These are phyloP conservation scores for Evernia prunastri DNA, from an alignment of 495 filamentous ascomycete species.

Conservation along the genomic window DNA sequence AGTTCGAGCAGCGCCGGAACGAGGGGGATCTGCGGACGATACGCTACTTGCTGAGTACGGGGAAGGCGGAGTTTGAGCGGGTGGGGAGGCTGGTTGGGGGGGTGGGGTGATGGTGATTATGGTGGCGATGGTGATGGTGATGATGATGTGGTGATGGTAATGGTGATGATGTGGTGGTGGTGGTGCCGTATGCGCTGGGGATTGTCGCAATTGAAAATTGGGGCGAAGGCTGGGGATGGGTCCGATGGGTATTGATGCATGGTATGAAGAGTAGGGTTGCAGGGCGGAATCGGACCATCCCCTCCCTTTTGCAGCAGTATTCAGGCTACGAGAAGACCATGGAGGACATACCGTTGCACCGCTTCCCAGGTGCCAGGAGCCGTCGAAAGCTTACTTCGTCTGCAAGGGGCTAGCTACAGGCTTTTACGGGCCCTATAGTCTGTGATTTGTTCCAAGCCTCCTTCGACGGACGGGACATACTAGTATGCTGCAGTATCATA, in stretches of 20 bases:
- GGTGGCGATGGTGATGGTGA: background rate
- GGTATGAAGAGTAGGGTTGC: no score
- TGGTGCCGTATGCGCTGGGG: no score
- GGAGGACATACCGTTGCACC: background rate
- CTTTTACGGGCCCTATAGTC: background rate
- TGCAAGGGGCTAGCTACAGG: background rate
- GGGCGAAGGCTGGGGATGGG: no score
- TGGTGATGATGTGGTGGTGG: background rate
- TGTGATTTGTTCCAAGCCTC: background rate
- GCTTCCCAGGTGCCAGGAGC: background rate
- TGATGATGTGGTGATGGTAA: background rate
- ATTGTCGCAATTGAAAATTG: no score
- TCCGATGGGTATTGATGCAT: no score
- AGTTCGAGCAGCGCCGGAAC: conserved; percentile 65
- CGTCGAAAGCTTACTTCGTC: background rate
- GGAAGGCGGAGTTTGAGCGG: conserved; percentile 55
- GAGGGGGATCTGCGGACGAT: conserved; percentile 64
- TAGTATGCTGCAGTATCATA: background rate
- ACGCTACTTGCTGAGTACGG: conserved; percentile 53
- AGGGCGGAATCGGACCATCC: background rate
- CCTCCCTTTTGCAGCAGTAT: background rate
- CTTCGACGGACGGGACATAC: no score
- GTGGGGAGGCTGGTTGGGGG: conserved; percentile 53
- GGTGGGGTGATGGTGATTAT: conserved; percentile 26
- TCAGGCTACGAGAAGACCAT: background rate